Conservation (phyloP, 2,329 filamentous ascomycete genomes). For the Sporothrix variecibatus region DNA sequence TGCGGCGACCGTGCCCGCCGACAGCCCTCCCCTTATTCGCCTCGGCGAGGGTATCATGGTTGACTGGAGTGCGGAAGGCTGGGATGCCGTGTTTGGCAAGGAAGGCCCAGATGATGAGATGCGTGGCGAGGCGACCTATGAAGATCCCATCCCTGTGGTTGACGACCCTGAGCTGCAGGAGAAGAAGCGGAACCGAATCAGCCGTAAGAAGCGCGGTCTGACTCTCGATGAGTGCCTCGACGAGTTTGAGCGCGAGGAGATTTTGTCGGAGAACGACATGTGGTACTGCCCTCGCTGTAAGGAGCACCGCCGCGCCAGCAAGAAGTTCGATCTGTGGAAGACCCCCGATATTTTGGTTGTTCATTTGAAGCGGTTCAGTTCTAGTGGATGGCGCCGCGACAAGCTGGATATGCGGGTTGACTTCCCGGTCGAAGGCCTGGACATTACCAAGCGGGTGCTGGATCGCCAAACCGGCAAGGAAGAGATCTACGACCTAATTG, state of each 20-base stretch:
- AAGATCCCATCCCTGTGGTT: slow-evolving; percentile 48
- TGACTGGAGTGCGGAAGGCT: slow-evolving; percentile 76
- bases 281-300: slow-evolving; percentile 99
- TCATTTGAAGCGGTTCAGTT: slow-evolving; percentile 94
- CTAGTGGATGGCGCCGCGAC: slow-evolving; percentile 76
- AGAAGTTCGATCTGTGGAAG: slow-evolving; percentile 97
- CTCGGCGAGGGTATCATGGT: slow-evolving; percentile 83
- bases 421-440: slow-evolving; percentile 85
- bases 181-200: slow-evolving; percentile 62
- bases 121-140: slow-evolving; percentile 63
- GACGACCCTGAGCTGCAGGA: slow-evolving; percentile 65
- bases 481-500: slow-evolving; percentile 89
- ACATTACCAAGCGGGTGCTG: slow-evolving; percentile 77
- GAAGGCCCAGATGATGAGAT: slow-evolving; percentile 47
- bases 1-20: slow-evolving; percentile 25
- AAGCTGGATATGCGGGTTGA: slow-evolving; percentile 91
- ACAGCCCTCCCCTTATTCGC: slow-evolving; percentile 68
- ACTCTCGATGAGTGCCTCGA: slow-evolving; percentile 87
- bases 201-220: slow-evolving; percentile 73
- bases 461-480: slow-evolving; percentile 78
- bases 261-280: slow-evolving; percentile 90
- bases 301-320: slow-evolving; percentile 85
- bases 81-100: slow-evolving; percentile 69
- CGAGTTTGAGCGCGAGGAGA: slow-evolving; percentile 91
- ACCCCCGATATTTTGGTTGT: slow-evolving; percentile 92